Percentiles rank a stretch among this genome's conserved stretches.
Evolutionary conservation across 768 basidiomycete genomes (phyloP).

Genomic region (Chalciporus chontae): DNA sequence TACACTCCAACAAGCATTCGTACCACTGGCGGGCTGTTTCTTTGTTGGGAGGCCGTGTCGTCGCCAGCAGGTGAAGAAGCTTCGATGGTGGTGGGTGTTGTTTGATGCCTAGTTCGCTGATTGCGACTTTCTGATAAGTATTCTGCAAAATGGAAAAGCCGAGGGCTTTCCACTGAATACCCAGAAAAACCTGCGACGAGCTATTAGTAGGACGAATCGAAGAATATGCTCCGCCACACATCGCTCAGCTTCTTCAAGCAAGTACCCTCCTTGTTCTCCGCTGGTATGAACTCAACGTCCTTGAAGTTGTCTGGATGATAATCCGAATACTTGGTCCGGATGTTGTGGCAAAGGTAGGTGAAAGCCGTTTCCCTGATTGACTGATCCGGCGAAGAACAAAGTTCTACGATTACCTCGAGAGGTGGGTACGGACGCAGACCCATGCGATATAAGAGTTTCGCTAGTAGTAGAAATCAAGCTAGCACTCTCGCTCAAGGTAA

Average conservation of each 20-base stretch:
- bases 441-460: conserved; percentile 70
- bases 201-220: conserved; percentile 43
- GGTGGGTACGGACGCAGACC: conserved; percentile 66
- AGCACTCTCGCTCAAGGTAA: neutral
- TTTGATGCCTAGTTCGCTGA: conserved; percentile 57
- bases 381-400: conserved; percentile 56
- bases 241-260: neutral
- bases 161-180: neutral
- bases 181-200: conserved; percentile 24
- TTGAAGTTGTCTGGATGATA: conserved; percentile 59
- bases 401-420: conserved; percentile 55
- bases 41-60: conserved; percentile 49
- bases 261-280: neutral
- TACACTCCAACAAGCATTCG: conserved; percentile 52
- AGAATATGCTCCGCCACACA: conserved; percentile 24
- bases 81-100: conserved; percentile 58
- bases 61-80: conserved; percentile 53
- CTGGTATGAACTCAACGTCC: neutral
- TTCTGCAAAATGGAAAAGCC: conserved; percentile 68
- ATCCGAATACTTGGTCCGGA: neutral
- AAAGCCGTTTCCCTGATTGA: conserved; percentile 57
- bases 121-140: conserved; percentile 43
- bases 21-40: conserved; percentile 59
- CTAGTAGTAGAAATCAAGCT: conserved; percentile 37
- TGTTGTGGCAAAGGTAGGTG: conserved; percentile 67